These are phyloP conservation scores for Nemania sp. DNA, from an alignment of 2,329 filamentous ascomycete genomes.

Conservation along the genomic window DNA sequence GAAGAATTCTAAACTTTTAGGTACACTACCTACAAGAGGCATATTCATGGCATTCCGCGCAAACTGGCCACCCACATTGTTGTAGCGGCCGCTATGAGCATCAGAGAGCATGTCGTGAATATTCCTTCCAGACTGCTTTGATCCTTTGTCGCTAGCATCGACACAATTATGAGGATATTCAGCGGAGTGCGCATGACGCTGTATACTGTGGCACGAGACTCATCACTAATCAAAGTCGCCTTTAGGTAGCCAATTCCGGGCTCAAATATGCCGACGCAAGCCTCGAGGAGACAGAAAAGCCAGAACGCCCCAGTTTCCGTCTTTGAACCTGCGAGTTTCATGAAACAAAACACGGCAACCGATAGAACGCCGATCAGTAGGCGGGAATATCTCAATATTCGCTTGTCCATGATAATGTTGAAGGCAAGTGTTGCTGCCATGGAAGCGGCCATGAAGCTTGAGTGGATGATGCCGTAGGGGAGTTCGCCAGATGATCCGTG, in stretches of 20 bases:
- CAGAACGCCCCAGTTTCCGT: constrained; percentile 53
- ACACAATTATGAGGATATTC: constrained; percentile 44
- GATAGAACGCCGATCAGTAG: constrained; percentile 41
- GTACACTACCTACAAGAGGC: no score
- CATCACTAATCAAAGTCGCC: constrained; percentile 48
- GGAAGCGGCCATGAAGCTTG: constrained; percentile 38
- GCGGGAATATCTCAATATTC: constrained; percentile 40
- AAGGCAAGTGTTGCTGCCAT: constrained; percentile 36
- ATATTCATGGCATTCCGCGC: constrained; percentile 34
- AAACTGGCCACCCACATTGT: constrained; percentile 33
- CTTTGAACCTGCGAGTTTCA: constrained; percentile 44
- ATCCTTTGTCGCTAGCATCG: constrained; percentile 50
- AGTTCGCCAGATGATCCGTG: constrained; percentile 38
- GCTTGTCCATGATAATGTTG: constrained; percentile 39
- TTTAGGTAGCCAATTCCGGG: constrained; percentile 60
- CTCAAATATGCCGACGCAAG: constrained; percentile 61
- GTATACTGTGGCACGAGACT: constrained; percentile 55
- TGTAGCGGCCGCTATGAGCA: constrained; percentile 35
- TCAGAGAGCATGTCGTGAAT: constrained; percentile 34
- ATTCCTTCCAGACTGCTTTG: constrained; percentile 29
- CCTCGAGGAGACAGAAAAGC: constrained; percentile 60
- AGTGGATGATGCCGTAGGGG: constrained; percentile 37
- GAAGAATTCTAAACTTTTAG: no score
- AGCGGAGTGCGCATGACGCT: constrained; percentile 59
- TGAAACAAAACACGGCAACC: constrained; percentile 45